A percentile compares a stretch with the other conserved stretches of the same genome.
Evolutionary conservation across 768 basidiomycete genomes (phyloP).

Genomic region (Leccinum barrowsii): DNA sequence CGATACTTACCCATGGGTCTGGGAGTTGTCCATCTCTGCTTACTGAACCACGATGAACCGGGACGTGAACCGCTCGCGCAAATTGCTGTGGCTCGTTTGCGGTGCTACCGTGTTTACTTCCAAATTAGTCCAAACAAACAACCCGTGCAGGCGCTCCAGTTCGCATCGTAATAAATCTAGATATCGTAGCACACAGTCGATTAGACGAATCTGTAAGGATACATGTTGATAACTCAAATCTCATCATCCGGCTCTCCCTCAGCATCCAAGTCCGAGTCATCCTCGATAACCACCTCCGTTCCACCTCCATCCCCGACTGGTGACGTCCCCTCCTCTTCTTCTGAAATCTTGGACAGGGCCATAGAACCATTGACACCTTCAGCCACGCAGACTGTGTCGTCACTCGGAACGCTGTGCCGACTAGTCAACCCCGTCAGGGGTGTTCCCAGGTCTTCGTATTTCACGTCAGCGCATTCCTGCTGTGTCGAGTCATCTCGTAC

Average conservation of each 20-base stretch:
- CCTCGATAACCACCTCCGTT: slow-evolving; percentile 20
- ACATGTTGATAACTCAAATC: slow-evolving; percentile 40
- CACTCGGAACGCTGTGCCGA: slow-evolving; percentile 55
- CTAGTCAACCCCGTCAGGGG: slow-evolving; percentile 47
- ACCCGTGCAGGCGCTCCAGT: slow-evolving; percentile 16
- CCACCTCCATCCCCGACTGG: neutral
- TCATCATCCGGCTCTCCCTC: slow-evolving; percentile 46
- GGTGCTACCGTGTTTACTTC: slow-evolving; percentile 15
- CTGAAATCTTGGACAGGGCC: slow-evolving; percentile 26
- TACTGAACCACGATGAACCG: slow-evolving; percentile 36
- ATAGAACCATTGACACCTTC: slow-evolving; percentile 30
- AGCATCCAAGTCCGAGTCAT: slow-evolving; percentile 37
- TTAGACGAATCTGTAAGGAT: slow-evolving; percentile 23
- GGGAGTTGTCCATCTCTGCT: slow-evolving; percentile 31
- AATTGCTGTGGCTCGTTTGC: slow-evolving; percentile 32
- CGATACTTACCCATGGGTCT: slow-evolving; percentile 33
- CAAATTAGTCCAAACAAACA: slow-evolving; percentile 22
- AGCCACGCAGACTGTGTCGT: slow-evolving; percentile 48
- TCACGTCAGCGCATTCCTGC: slow-evolving; percentile 32
- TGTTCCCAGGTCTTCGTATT: slow-evolving; percentile 54
- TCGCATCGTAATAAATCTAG: slow-evolving; percentile 19
- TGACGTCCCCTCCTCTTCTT: slow-evolving; percentile 15
- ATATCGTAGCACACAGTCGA: slow-evolving; percentile 11
- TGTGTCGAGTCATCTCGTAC: neutral
- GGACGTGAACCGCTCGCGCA: slow-evolving; percentile 32